phyloP scores from a whole-genome alignment of 2,329 filamentous ascomycete species.

The Metarhizium sp. region DNA sequence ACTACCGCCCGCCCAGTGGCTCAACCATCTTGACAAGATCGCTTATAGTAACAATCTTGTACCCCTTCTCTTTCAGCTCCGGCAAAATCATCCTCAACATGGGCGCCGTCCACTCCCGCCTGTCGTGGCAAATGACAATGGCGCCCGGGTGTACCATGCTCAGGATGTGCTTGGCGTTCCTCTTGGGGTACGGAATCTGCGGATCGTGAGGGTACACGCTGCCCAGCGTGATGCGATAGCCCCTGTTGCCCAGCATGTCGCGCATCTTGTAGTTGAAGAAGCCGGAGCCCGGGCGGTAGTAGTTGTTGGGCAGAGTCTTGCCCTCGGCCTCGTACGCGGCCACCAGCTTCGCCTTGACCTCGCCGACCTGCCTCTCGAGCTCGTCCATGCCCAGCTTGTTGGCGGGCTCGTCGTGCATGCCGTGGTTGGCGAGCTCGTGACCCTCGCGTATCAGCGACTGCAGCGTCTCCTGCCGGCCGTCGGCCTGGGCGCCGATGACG shows the following conservation, averaged over 20 bases:
- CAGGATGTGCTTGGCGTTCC: constrained; percentile 72
- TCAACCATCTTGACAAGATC: constrained; percentile 44
- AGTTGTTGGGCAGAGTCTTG: constrained; percentile 43
- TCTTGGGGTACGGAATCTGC: constrained; percentile 59
- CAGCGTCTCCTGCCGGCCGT: constrained; percentile 44
- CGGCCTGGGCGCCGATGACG: constrained; percentile 71
- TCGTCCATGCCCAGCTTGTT: constrained; percentile 47
- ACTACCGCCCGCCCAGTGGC: constrained; percentile 15
- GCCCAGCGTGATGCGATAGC: constrained; percentile 68
- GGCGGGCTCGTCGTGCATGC: constrained; percentile 77
- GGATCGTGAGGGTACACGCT: constrained; percentile 86
- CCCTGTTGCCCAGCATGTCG: constrained; percentile 45
- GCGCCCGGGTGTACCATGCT: constrained; percentile 70
- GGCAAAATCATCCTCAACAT: constrained; percentile 69
- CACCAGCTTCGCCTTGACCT: constrained; percentile 53
- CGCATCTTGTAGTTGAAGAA: constrained; percentile 71
- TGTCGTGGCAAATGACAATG: constrained; percentile 80
- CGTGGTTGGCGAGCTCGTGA: constrained; percentile 77
- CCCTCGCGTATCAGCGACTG: constrained; percentile 48
- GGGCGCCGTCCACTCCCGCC: constrained; percentile 70
- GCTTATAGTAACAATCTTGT: constrained; percentile 61
- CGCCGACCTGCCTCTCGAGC: constrained; percentile 52
- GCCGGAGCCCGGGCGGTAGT: constrained; percentile 77
- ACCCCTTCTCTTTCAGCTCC: constrained; percentile 60
- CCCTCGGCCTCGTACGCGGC: constrained; percentile 42